Percentiles rank a stretch among this genome's conserved stretches.
Evolutionary conservation across 2,329 filamentous ascomycete species (phyloP).

Genomic region (Colletotrichum abscissum): DNA sequence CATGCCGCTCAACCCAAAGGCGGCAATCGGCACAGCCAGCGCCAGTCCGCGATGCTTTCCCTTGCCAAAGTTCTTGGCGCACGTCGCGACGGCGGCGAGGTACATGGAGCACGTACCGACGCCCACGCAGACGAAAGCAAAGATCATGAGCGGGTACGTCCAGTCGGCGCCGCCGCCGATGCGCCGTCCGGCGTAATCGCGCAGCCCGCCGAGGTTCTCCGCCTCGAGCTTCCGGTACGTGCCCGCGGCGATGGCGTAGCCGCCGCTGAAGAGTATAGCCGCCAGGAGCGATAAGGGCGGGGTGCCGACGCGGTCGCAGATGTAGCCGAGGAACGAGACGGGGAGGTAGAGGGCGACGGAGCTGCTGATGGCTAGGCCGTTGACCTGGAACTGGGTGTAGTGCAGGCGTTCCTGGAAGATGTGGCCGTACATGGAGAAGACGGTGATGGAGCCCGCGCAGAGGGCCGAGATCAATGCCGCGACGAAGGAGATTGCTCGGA

Average conservation of each 20-base stretch:
- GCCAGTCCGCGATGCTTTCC: constrained; percentile 90
- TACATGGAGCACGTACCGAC: constrained; percentile 91
- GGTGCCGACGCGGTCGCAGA: constrained; percentile 90
- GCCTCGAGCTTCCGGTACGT: constrained; percentile 71
- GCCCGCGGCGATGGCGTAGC: constrained; percentile 86
- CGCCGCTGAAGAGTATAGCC: constrained; percentile 78
- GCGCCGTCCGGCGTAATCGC: constrained; percentile 31
- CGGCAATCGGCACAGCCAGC: constrained; percentile 89
- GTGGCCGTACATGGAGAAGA: constrained; percentile 94
- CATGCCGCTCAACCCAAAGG: constrained; percentile 94
- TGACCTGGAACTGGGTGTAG: constrained; percentile 93
- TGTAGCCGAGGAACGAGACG: constrained; percentile 89
- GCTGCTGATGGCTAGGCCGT: constrained; percentile 86
- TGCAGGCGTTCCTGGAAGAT: constrained; percentile 87
- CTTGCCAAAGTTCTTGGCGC: constrained; percentile 96
- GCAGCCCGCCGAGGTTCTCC: constrained; percentile 47
- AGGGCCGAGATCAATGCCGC: constrained; percentile 69
- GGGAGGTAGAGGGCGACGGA: constrained; percentile 91
- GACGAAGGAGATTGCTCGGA: constrained; percentile 61
- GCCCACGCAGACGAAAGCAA: constrained; percentile 86
- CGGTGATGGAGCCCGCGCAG: constrained; percentile 90
- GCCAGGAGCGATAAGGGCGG: constrained; percentile 80
- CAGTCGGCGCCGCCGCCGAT: constrained; percentile 60
- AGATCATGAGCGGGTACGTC: constrained; percentile 85
- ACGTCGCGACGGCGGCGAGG: constrained; percentile 89